Conservation (phyloP, 257 asterid species). For the Solanum arcanum region DNA sequence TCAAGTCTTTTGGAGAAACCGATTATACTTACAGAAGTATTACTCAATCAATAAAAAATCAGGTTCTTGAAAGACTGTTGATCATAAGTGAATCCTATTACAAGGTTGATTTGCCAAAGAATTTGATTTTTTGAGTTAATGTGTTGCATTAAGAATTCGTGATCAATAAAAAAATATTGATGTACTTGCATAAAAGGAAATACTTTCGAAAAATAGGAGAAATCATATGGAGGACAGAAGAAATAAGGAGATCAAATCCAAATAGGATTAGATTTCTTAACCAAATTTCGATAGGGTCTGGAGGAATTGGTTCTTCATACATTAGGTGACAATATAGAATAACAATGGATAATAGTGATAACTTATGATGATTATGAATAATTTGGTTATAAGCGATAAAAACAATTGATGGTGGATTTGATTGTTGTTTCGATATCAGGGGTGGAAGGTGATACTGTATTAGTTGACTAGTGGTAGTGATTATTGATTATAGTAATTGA, state of each 20-base stretch:
- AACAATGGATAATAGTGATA: not conserved
- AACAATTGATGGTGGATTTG: not conserved
- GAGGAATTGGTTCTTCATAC: not conserved
- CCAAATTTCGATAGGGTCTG: too few species aligned
- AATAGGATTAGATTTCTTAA: not conserved
- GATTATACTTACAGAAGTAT: not conserved
- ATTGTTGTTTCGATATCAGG: too few species aligned
- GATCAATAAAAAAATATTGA: not conserved
- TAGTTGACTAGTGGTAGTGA: accelerated
- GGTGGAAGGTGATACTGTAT: not conserved
- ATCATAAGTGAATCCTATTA: not conserved
- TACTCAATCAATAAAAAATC: not conserved
- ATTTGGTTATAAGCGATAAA: not conserved
- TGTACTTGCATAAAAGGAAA: not conserved
- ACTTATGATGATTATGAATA: not conserved
- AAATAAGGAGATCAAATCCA: not conserved
- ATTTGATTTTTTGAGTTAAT: not conserved
- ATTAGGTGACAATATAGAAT: not conserved
- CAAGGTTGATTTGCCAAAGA: not conserved
- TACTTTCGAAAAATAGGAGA: not conserved
- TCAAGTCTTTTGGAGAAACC: not conserved
- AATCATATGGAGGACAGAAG: not conserved
- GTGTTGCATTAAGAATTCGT: not conserved
- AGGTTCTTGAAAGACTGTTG: not conserved
- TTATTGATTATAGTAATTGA: not conserved